Conservation (phyloP, 1,284 basidiomycete genomes). For the Clitocybe nebularis region DNA sequence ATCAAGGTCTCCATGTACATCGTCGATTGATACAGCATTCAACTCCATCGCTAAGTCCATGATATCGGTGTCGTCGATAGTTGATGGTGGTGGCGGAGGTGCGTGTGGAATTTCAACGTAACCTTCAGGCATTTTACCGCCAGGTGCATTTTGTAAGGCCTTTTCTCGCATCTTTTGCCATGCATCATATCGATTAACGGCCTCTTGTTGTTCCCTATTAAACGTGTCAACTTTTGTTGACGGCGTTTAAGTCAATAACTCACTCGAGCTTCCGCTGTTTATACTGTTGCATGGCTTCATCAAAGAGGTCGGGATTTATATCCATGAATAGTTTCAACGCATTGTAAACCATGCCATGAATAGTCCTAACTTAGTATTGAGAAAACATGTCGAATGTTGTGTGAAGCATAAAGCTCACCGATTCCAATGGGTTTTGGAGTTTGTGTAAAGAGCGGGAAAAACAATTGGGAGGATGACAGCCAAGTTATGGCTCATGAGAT, state of each 20-base stretch:
- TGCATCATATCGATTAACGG: conserved; percentile 74
- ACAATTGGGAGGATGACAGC: conserved; percentile 90
- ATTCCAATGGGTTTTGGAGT: conserved; percentile 99
- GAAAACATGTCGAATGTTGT: conserved; percentile 7
- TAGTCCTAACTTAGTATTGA: conserved; percentile 63
- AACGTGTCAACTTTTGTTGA: conserved; percentile 14
- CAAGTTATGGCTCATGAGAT: conserved; percentile 97
- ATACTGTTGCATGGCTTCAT: conserved; percentile 92
- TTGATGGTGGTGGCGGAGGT: conserved; percentile 73
- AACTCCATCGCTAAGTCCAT: conserved; percentile 85
- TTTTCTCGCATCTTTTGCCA: conserved; percentile 79
- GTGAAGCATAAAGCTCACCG: conserved; percentile 53
- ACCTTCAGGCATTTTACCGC: conserved; percentile 60
- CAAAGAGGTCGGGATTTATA: conserved; percentile 95
- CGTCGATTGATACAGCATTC: conserved; percentile 82
- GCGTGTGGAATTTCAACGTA: conserved; percentile 64
- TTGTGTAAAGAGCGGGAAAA: conserved; percentile 96
- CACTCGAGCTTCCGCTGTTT: conserved; percentile 85
- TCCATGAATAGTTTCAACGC: conserved; percentile 99
- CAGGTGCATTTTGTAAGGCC: conserved; percentile 67
- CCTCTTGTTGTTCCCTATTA: conserved; percentile 78
- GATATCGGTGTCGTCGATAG: conserved; percentile 79
- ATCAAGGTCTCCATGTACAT: conserved; percentile 71
- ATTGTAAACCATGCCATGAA: conserved; percentile 99
- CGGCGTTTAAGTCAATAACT: too few relatives aligned